phyloP scores from a whole-genome alignment of 2,329 filamentous ascomycete species.

The Dichotomopilus funicola region DNA sequence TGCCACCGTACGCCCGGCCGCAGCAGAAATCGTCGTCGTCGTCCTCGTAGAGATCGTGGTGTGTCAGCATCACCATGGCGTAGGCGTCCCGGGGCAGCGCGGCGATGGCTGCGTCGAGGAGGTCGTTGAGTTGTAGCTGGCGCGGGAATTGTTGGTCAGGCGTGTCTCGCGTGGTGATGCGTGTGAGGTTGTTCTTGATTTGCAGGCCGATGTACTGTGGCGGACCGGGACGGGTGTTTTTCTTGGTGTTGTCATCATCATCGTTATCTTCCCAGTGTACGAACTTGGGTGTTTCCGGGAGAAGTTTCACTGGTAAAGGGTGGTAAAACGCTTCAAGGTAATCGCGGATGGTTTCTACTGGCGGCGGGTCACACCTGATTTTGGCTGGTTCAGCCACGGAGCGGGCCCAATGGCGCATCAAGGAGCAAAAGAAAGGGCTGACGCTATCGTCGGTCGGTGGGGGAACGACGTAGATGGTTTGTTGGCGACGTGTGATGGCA shows the following conservation, averaged over 20 bases:
- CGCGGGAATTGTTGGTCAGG: constrained; percentile 40
- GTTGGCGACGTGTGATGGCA: constrained; percentile 37
- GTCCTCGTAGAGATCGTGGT: constrained; percentile 60
- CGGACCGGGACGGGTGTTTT: not conserved
- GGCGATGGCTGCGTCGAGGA: constrained; percentile 50
- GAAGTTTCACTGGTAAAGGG: constrained; percentile 42
- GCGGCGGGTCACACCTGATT: constrained; percentile 19
- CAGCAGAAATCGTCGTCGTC: constrained; percentile 62
- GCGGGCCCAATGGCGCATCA: constrained; percentile 36
- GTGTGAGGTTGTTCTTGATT: constrained; percentile 32
- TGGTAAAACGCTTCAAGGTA: constrained; percentile 46
- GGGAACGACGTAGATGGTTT: constrained; percentile 47
- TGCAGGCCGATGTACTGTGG: constrained; percentile 41
- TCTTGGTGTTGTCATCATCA: constrained; percentile 12
- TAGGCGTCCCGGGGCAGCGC: constrained; percentile 53
- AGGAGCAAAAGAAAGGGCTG: constrained; percentile 21
- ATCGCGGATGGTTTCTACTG: constrained; percentile 26
- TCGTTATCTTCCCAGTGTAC: constrained; percentile 38
- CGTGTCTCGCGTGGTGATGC: constrained; percentile 45
- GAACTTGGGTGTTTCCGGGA: constrained; percentile 39
- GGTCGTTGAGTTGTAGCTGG: constrained; percentile 55
- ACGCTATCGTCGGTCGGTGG: constrained; percentile 34
- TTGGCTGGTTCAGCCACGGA: constrained; percentile 17
- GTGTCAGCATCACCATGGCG: constrained; percentile 48
- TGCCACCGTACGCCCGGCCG: constrained; percentile 59